phyloP scores from a whole-genome alignment of 306 rosid species.

The Lablab purpureus region DNA sequence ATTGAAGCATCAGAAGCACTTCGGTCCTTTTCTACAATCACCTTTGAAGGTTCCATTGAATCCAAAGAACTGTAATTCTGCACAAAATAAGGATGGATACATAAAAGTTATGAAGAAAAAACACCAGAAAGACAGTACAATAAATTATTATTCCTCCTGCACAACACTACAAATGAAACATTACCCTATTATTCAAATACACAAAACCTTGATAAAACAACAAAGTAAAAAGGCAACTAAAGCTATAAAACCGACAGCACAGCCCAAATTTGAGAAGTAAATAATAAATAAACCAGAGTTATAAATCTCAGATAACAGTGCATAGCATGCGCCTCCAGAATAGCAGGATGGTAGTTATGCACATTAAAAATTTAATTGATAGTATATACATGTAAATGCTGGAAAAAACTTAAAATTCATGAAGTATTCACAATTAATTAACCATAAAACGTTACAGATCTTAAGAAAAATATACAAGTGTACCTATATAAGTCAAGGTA shows the following conservation, averaged over 20 bases:
- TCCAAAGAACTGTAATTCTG: slow-evolving; percentile 83
- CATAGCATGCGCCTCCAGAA: no score
- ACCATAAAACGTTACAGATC: no score
- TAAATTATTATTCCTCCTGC: neutral
- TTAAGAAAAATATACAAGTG: no score
- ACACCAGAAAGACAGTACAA: slow-evolving; percentile 7
- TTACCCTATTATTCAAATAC: slow-evolving; percentile 25
- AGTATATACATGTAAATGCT: no score
- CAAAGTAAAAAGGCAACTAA: slow-evolving; percentile 18
- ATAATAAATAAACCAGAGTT: slow-evolving; percentile 2
- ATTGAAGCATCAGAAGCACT: slow-evolving; percentile 57
- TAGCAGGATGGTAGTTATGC: no score
- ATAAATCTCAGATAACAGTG: no score
- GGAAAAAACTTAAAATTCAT: neutral
- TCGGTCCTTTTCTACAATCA: slow-evolving; percentile 61
- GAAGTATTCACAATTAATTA: no score
- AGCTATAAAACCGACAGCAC: neutral
- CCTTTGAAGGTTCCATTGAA: slow-evolving; percentile 71
- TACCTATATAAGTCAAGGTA: no score
- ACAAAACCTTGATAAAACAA: slow-evolving; percentile 1
- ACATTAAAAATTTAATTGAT: no score
- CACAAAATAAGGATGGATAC: slow-evolving; percentile 31
- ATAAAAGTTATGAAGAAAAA: slow-evolving; percentile 25
- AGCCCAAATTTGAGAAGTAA: neutral
- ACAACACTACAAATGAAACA: slow-evolving; percentile 34